These are phyloP conservation scores for Xylaria sp. DNA, from an alignment of 2,329 filamentous ascomycete genomes.

Conservation along the genomic window DNA sequence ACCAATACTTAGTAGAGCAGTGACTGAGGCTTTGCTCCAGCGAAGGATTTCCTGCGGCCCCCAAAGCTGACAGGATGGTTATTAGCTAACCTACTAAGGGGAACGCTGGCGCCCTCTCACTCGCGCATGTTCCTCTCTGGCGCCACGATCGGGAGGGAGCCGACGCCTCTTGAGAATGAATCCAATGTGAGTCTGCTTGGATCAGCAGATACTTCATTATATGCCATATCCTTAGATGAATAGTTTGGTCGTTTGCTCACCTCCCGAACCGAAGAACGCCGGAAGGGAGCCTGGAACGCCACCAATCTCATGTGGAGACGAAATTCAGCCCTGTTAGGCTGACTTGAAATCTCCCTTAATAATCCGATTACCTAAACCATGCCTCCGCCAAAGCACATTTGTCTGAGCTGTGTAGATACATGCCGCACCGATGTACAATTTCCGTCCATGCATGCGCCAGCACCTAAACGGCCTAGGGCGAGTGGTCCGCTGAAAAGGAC, in stretches of 20 bases:
- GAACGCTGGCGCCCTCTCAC: conserved; percentile 8
- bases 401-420: background rate
- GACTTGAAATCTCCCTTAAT: conserved; percentile 17
- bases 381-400: background rate
- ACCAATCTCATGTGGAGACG: conserved; percentile 25
- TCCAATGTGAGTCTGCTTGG: background rate
- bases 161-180: conserved; percentile 16
- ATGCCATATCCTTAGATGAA: background rate
- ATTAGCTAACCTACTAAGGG: conserved; percentile 17
- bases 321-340: conserved; percentile 39
- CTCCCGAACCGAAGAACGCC: conserved; percentile 12
- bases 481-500: conserved; percentile 11
- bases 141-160: conserved; percentile 36
- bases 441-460: conserved; percentile 7
- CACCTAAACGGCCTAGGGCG: conserved; percentile 12
- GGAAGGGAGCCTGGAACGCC: conserved; percentile 10
- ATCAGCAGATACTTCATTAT: conserved; percentile 4
- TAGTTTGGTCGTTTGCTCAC: conserved; percentile 8
- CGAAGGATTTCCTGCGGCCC: conserved; percentile 34
- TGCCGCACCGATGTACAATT: background rate
- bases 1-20: conserved; percentile 10
- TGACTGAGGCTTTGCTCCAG: conserved; percentile 34
- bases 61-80: conserved; percentile 34
- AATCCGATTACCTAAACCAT: conserved; percentile 31
- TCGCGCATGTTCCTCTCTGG: conserved; percentile 1